phyloP scores from a whole-genome alignment of 164 flowering plant species.

The Chloranthus sessilifolius region DNA sequence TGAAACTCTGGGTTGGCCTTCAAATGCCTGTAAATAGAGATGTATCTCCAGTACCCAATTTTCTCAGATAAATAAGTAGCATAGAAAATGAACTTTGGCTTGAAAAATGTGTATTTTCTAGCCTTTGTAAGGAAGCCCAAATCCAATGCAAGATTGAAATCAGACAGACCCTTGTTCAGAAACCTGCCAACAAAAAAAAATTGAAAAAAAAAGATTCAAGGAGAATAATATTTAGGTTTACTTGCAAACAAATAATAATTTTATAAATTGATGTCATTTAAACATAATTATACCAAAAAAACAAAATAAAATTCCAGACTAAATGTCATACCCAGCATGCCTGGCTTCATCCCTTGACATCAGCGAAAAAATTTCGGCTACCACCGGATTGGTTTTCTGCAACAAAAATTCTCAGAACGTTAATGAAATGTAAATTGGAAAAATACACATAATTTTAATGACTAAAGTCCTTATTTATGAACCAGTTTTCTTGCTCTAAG shows the following conservation, averaged over 20 bases:
- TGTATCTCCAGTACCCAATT: constrained; percentile 98
- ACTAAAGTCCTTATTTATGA: too few species aligned
- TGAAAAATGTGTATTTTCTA: constrained; percentile 96
- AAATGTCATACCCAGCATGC: constrained; percentile 88
- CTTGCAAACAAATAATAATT: too few species aligned
- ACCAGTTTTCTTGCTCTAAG: too few species aligned
- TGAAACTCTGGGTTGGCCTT: constrained; percentile 89
- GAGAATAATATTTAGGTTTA: too few species aligned
- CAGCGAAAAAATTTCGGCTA: constrained; percentile 98
- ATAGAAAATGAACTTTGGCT: constrained; percentile 96
- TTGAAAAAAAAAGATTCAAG: background rate
- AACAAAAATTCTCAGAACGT: too few species aligned
- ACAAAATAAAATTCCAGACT: too few species aligned
- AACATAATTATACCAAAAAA: background rate
- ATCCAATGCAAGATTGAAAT: constrained; percentile 93
- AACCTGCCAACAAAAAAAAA: constrained; percentile 47
- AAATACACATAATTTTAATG: too few species aligned
- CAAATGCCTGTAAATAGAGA: constrained; percentile 90
- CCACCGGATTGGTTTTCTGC: constrained; percentile 96
- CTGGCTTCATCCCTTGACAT: constrained; percentile 99
- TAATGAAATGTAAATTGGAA: too few species aligned
- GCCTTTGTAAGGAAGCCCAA: constrained; percentile 98
- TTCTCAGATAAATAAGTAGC: constrained; percentile 97
- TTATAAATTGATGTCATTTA: background rate
- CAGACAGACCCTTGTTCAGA: constrained; percentile 96